A percentile compares a stretch with the other conserved stretches of the same genome.
phyloP scores from a whole-genome alignment of 805 yeast species.

The Ogataea paraovalis region DNA sequence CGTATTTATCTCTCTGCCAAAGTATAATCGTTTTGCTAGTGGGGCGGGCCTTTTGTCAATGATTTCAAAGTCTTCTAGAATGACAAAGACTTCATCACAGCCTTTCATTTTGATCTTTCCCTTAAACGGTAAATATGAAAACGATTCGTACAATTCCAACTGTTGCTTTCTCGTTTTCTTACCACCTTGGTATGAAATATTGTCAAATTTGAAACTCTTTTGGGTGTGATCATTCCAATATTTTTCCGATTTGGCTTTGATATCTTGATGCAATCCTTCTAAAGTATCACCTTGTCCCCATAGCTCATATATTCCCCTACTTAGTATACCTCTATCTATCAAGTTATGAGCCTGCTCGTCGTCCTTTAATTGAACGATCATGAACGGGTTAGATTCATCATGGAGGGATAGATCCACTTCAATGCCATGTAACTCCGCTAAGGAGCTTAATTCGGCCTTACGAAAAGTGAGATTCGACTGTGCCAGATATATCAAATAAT shows the following conservation, averaged over 20 bases:
- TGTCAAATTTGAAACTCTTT: slow-evolving; percentile 73
- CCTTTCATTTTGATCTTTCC: slow-evolving; percentile 78
- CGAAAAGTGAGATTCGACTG: slow-evolving; percentile 80
- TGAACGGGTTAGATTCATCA: slow-evolving; percentile 60
- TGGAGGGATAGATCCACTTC: slow-evolving; percentile 57
- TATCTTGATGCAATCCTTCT: slow-evolving; percentile 53
- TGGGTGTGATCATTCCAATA: slow-evolving; percentile 36
- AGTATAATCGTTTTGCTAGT: slow-evolving; percentile 56
- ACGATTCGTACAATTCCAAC: slow-evolving; percentile 63
- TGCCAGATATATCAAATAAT: slow-evolving; percentile 77
- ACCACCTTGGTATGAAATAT: slow-evolving; percentile 70
- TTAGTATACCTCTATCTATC: slow-evolving; percentile 63
- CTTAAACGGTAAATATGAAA: slow-evolving; percentile 62
- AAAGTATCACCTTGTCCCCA: slow-evolving; percentile 69
- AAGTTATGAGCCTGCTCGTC: slow-evolving; percentile 66
- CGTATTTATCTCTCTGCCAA: slow-evolving; percentile 66
- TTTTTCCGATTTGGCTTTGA: slow-evolving; percentile 30
- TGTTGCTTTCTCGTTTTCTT: slow-evolving; percentile 49
- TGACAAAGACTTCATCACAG: slow-evolving; percentile 66
- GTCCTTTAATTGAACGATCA: slow-evolving; percentile 59
- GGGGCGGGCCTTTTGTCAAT: slow-evolving; percentile 34
- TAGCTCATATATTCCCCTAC: slow-evolving; percentile 74
- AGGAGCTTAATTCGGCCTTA: slow-evolving; percentile 74
- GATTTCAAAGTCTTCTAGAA: slow-evolving; percentile 67
- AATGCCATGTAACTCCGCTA: slow-evolving; percentile 64